These are phyloP conservation scores for Boletus tomentosulus DNA, from an alignment of 768 basidiomycete species.

Conservation along the genomic window DNA sequence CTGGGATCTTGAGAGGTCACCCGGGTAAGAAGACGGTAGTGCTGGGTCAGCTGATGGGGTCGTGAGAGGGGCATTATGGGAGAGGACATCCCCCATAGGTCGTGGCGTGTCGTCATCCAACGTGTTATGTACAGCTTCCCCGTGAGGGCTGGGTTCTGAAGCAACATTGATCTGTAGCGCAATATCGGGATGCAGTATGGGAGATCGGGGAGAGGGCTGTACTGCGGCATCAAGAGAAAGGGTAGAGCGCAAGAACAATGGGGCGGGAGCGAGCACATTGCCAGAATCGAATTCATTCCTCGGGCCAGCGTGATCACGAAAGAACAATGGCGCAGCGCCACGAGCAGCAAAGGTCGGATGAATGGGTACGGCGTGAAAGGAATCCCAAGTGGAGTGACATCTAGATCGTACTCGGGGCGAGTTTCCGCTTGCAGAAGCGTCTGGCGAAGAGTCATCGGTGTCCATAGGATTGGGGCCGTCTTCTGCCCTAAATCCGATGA, in stretches of 20 bases:
- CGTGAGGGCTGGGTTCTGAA: slow-evolving; percentile 1
- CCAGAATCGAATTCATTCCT: not conserved
- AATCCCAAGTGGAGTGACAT: slow-evolving; percentile 24
- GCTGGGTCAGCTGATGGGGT: not conserved
- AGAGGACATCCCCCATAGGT: slow-evolving; percentile 2
- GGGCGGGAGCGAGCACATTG: slow-evolving; percentile 13
- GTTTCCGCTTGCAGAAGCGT: slow-evolving; percentile 22
- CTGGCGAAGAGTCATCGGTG: slow-evolving; percentile 30
- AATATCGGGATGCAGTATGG: slow-evolving; percentile 2
- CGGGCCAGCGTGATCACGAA: slow-evolving; percentile 8
- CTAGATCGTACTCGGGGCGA: slow-evolving; percentile 18
- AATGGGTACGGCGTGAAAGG: slow-evolving; percentile 3
- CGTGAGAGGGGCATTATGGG: slow-evolving; percentile 12
- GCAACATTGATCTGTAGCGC: slow-evolving; percentile 3
- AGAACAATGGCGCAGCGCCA: slow-evolving; percentile 8
- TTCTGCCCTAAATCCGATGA: slow-evolving; percentile 23
- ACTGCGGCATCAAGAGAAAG: slow-evolving; percentile 5
- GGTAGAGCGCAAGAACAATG: slow-evolving; percentile 12
- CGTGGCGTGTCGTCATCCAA: slow-evolving; percentile 15
- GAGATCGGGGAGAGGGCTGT: slow-evolving; percentile 5
- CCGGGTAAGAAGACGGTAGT: slow-evolving; percentile 1
- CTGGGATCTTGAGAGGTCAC: not conserved
- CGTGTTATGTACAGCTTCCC: slow-evolving; percentile 6
- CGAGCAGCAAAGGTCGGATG: slow-evolving; percentile 11
- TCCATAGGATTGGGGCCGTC: slow-evolving; percentile 25